Evolutionary conservation across 78 protist species (phyloP), one percentile per base, ranked within the genome.

Genomic region (Dictyostelium citrinum): DNA sequence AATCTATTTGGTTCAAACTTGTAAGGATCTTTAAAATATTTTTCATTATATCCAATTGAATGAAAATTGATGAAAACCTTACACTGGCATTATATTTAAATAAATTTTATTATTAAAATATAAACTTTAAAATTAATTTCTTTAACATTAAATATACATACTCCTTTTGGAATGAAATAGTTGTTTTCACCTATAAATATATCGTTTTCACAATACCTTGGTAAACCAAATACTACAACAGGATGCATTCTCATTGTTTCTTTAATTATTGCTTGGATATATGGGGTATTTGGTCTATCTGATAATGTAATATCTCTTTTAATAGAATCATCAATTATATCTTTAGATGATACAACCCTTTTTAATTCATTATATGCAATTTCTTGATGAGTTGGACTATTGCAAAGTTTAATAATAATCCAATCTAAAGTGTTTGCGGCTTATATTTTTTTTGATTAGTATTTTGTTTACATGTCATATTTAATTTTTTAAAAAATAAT

Each of bases 141-240:
- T 45, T 9, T 45, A 49, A 49, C 1, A 74, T 70, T 31, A 20
- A 11, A 11, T 4, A 72, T n/a, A n/a, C 51, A 1, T 41, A 75
- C 71, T 16, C 72, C 60, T 41, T 84, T 84, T 35, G 82, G 91
- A 58, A 84, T 75, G 27, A 84, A 84, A 46, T 71, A 22, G n/a
- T 75, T 43, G 0, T 55, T 20, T 20, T 55, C 64, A 39, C 61
- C 83, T 12, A 84, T 84, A 1, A 24, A 37, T 31, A 14, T 51
- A 60, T 81, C 85, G 9, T 17, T 10, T 37, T 49, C 60, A 27
- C 45, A 12, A 7, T 14, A 39, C 20, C 84, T 61, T 8, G 92
- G 92, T 41, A 86, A 27, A 10, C 84, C 77, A 24, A 76, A 58
- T 24, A 82, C 83, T 11, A 35, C 76, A 1, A 86, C 37, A 9